Percentiles rank a stretch among this genome's conserved stretches.
phyloP scores from a whole-genome alignment of 129 eudicot genomes.

The Apium graveolens region DNA sequence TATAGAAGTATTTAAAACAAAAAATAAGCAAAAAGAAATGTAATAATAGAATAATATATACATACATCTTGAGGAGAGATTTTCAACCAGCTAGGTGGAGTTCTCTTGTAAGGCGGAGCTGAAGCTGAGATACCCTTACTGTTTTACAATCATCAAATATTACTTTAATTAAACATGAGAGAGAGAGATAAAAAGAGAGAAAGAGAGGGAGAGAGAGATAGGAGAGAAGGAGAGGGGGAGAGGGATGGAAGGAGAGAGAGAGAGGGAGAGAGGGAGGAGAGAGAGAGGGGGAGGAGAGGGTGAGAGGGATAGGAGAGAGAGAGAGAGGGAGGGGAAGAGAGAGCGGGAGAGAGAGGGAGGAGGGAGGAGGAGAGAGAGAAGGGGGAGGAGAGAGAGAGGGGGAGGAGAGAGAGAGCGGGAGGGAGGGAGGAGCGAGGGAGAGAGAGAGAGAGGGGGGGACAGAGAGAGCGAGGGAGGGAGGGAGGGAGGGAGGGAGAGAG shows the following conservation, averaged over 20 bases:
- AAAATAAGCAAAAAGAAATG: not conserved
- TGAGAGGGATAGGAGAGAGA: too few relatives aligned
- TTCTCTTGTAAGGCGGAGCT: constrained; percentile 63
- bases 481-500: not conserved
- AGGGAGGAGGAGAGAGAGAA: too few relatives aligned
- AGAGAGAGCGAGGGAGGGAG: not conserved
- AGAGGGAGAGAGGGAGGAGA: not conserved
- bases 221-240: too few relatives aligned
- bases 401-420: not conserved
- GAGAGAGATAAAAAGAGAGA: not conserved
- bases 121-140: constrained; percentile 71
- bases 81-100: constrained; percentile 59
- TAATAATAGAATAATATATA: not conserved
- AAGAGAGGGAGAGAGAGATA: not conserved
- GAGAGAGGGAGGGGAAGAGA: not conserved
- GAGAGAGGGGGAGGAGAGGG: not conserved
- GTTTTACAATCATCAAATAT: constrained; percentile 3
- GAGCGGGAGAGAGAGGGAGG: not conserved
- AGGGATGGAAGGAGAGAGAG: not conserved
- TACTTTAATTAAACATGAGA: not conserved
- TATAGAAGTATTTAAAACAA: not conserved
- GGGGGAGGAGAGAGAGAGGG: too few relatives aligned
- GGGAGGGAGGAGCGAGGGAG: not conserved
- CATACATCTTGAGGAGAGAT: constrained; percentile 51
- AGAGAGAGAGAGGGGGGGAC: not conserved